Conservation (phyloP, 2,329 filamentous ascomycete species). For the Apiospora hydei region DNA sequence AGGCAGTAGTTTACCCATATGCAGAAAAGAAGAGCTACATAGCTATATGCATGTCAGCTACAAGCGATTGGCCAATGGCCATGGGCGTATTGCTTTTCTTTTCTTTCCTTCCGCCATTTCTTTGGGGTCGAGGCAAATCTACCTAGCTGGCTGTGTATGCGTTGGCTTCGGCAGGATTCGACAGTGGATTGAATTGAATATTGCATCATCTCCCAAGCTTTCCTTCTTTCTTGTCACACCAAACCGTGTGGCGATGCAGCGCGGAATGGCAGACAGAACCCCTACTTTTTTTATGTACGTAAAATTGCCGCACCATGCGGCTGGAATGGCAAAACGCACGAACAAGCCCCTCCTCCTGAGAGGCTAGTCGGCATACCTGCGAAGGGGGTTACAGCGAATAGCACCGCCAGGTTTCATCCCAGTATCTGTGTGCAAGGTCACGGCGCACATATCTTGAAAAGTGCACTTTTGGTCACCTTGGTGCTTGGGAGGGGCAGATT, state of each 20-base stretch:
- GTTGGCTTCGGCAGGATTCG: background rate
- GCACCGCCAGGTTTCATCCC: background rate
- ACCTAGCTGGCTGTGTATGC: background rate
- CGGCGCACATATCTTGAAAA: background rate
- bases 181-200: background rate
- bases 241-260: slow-evolving; percentile 3
- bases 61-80: background rate
- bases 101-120: background rate
- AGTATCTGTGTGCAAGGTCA: background rate
- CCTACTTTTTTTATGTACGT: slow-evolving; percentile 11
- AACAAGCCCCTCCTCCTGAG: background rate
- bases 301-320: background rate
- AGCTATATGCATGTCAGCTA: background rate
- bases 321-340: background rate
- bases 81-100: background rate
- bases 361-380: background rate
- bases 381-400: background rate
- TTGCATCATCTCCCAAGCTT: background rate
- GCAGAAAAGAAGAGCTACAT: background rate
- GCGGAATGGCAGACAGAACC: background rate
- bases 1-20: background rate
- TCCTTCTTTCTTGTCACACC: background rate
- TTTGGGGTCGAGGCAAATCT: background rate
- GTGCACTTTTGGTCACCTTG: background rate
- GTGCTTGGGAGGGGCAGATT: background rate